Conservation (phyloP, 2,329 filamentous ascomycete species). For the Aureobasidium namibiae region DNA sequence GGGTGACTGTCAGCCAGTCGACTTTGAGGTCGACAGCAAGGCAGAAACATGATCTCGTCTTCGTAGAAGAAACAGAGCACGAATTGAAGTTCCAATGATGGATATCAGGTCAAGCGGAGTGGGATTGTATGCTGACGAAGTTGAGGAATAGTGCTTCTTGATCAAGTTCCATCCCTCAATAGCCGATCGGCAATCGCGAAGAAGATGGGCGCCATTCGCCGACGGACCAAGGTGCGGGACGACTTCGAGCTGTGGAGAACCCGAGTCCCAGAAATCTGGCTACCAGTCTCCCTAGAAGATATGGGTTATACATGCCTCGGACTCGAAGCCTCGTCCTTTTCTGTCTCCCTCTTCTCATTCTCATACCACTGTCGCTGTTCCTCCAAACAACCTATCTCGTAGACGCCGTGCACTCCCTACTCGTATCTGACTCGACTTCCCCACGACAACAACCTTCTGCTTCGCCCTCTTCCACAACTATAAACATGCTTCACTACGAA, state of each 20-base stretch:
- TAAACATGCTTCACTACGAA: slow-evolving; percentile 13
- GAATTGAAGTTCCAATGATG: no score
- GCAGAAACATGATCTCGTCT: neutral
- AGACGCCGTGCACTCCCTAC: neutral
- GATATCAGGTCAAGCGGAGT: no score
- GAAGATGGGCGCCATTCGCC: slow-evolving; percentile 4
- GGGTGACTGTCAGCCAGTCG: slow-evolving; percentile 8
- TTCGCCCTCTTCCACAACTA: neutral
- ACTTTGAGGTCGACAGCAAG: neutral
- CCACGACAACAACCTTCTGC: neutral
- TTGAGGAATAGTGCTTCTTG: no score
- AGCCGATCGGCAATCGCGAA: neutral
- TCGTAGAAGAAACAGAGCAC: neutral
- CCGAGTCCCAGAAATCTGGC: slow-evolving; percentile 4
- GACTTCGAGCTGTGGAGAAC: neutral
- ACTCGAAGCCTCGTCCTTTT: neutral
- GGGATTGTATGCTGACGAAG: neutral
- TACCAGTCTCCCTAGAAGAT: neutral
- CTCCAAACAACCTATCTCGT: neutral
- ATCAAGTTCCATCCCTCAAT: neutral
- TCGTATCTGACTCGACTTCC: neutral
- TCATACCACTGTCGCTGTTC: neutral
- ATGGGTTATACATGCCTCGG: slow-evolving; percentile 3
- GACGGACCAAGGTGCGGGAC: neutral
- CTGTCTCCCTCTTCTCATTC: neutral